Base-by-base conservation (phyloP, 306 rosid genomes). In the Trifolium repens region DNA sequence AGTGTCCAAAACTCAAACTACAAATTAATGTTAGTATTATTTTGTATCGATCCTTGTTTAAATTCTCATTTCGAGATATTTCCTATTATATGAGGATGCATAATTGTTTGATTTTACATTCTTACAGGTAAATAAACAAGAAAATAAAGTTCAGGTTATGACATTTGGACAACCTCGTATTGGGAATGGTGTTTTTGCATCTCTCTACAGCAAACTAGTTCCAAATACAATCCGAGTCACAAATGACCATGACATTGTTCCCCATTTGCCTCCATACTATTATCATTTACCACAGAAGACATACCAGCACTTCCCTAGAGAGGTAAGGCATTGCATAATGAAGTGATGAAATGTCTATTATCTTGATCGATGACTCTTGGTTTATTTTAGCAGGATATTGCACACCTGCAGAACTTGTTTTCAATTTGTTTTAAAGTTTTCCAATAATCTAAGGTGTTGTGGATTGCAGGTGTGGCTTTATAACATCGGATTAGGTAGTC, bases 161-260 rank as follows among this genome's bases (percentile, higher is more conserved):
- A 88, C 99, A 74, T 96, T 92, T 88, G 99, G 99, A 80, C 99
- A 96, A 79, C 99, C 99, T 80, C 99, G 99, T 43, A 66, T 90
- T 52, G 99, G 99, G 74, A 96, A 96, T 84, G 88, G 90, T 65
- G 92, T 67, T 62, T 96, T 96, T 85, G 92, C 98, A 63, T 88
- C 92, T 59, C 87, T 80, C 79, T 96, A 88, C 67, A 73, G 75
- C 53, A 4, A 83, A 53, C 83, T 82, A 60, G 85, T 92, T 63
- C 99, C 98, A 64, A 80, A 89, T 62, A 87, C 92, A 35, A 71
- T 92, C 67, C 92, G 99, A 60, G 90, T 96, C 46, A 92, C 98
- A 68, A 69, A 92, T 70, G 88, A 72, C 44, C 91, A 90, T 82
- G 99, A 96, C 72, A 84, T 89, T 57, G 99, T 96, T 64, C 97